These are phyloP conservation scores for Coleophoma cylindrospora DNA, from an alignment of 2,329 filamentous ascomycete species.

Conservation along the genomic window DNA sequence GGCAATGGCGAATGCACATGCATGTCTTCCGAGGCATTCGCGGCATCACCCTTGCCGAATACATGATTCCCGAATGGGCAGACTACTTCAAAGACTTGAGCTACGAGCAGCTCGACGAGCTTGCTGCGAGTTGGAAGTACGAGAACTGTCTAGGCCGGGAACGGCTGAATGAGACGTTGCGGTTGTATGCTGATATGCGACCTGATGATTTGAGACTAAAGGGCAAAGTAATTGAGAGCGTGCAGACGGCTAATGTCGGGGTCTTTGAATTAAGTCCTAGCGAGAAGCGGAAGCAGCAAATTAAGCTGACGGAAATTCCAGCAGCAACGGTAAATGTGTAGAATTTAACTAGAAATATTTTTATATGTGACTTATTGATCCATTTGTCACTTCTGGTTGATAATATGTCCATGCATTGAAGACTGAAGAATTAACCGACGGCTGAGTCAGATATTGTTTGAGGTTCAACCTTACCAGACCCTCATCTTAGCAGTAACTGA, in stretches of 20 bases:
- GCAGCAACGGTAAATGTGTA: no score
- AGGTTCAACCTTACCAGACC: no score
- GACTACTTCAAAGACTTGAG: conserved; percentile 37
- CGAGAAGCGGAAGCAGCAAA: conserved; percentile 16
- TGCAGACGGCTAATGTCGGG: conserved; percentile 10
- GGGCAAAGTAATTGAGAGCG: conserved; percentile 21
- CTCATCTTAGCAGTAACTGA: no score
- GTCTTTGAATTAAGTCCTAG: conserved; percentile 25
- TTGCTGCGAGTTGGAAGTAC: conserved; percentile 40
- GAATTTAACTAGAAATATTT: no score
- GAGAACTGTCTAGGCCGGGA: conserved; percentile 41
- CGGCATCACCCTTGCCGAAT: conserved; percentile 30
- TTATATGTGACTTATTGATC: no score
- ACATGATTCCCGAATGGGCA: conserved; percentile 41
- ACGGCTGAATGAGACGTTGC: conserved; percentile 33
- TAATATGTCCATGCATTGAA: no score
- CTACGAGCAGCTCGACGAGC: conserved; percentile 38
- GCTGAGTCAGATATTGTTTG: no score
- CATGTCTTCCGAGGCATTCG: conserved; percentile 19
- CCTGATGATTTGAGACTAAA: conserved; percentile 15
- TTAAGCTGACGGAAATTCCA: not conserved
- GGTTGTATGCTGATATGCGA: conserved; percentile 19
- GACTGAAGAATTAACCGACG: no score
- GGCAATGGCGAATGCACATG: conserved; percentile 21
- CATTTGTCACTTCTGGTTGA: no score